Percentiles rank a stretch among this genome's conserved stretches.
Conservation (phyloP, 2,329 filamentous ascomycete species). For the Arachnopeziza araneosa region DNA sequence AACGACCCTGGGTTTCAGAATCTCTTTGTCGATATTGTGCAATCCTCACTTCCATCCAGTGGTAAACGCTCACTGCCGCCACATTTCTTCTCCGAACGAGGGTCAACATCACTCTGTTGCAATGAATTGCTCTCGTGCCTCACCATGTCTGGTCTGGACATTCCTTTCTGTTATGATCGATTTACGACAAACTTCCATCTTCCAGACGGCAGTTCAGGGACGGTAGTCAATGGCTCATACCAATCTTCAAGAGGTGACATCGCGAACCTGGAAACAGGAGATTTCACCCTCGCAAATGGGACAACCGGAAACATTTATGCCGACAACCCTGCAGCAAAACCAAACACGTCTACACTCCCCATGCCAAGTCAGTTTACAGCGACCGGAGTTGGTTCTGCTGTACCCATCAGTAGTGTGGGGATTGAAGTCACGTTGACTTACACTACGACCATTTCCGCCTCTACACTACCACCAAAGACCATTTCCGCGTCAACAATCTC, state of each 20-base stretch:
- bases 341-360: slow-evolving; percentile 39
- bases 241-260: slow-evolving; percentile 31
- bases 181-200: slow-evolving; percentile 47
- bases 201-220: slow-evolving; percentile 41
- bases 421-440: slow-evolving; percentile 31
- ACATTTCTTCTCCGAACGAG: background rate
- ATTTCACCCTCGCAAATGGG: slow-evolving; percentile 36
- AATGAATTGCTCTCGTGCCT: slow-evolving; percentile 22
- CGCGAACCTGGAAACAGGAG: slow-evolving; percentile 40
- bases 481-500: background rate
- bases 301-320: slow-evolving; percentile 41
- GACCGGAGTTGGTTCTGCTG: slow-evolving; percentile 39
- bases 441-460: slow-evolving; percentile 17
- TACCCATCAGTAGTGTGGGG: slow-evolving; percentile 39
- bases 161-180: slow-evolving; percentile 47
- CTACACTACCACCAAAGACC: slow-evolving; percentile 14
- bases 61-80: slow-evolving; percentile 6
- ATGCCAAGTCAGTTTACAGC: slow-evolving; percentile 42
- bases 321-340: slow-evolving; percentile 31
- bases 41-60: slow-evolving; percentile 25
- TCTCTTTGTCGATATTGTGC: slow-evolving; percentile 30
- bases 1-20: slow-evolving; percentile 24
- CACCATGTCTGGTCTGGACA: slow-evolving; percentile 28
- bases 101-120: slow-evolving; percentile 24
- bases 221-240: slow-evolving; percentile 39